Base-by-base conservation (phyloP, 345 rosid species). In the Citrus unshiu region DNA sequence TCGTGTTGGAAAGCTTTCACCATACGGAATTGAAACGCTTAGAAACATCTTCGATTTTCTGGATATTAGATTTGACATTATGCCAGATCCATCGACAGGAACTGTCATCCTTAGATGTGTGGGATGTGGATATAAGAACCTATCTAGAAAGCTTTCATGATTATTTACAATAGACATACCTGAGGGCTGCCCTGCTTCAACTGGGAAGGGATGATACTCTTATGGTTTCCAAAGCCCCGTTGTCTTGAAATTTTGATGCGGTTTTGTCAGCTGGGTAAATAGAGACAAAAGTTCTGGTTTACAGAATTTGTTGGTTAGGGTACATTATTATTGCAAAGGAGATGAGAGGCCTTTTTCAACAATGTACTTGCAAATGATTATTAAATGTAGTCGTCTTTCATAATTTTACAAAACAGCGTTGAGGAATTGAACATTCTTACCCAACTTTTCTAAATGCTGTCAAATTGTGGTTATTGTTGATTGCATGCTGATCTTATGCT, bases 1-100 rank as follows among this genome's bases (percentile, higher is more conserved):
- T 79, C 92, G 95, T 13, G 97, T 94, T 1, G 98, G 99, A 64
- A 90, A 92, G 89, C 86, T 94, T 21, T 87, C 93, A 14, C 90
- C 93, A 0, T 82, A 91, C 49, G 99, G 95, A 60, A 89, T 94
- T 69, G 97, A 94, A 87, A 91, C 93, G 32, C 86, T 94, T 68
- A 87, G 95, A 81, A 83, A 87, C 81, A 84, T 94, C 71, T 84
- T 81, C 78, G 98, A 94, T 71, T 88, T 94, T 84, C 85, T 97
- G 64, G 93, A 87, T n/a, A 89, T 92, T 66, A 81, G 56, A 21
- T 94, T 94, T 81, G 84, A 27, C 27, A 88, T 97, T 27, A 87
- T 75, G 82, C 93, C 97, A 43, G 99, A 93, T 79, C 91, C 97
- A 21, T 65, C 85, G 0, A 89, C 97, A 4, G 88, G 89, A 81